Conservation (phyloP, 2,329 filamentous ascomycete species). For the Microcyclospora tardicrescens region DNA sequence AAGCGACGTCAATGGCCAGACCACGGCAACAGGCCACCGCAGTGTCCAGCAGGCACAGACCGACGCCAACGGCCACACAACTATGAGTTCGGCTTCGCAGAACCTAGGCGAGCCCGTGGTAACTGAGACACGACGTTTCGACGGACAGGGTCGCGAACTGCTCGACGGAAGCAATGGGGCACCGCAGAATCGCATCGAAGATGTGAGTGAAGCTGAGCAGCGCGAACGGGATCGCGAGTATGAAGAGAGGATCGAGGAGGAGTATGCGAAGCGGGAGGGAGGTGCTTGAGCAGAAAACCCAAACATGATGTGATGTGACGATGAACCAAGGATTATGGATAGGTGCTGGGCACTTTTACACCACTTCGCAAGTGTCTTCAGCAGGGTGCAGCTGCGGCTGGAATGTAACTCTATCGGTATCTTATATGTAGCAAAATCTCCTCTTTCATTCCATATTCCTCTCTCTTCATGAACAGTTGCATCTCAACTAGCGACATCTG, state of each 20-base stretch:
- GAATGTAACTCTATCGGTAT: too few relatives aligned
- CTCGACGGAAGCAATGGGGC: conserved; percentile 5
- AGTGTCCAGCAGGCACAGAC: conserved; percentile 12
- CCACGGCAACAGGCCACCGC: conserved; percentile 14
- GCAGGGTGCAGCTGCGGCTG: neutral
- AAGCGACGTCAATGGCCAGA: conserved; percentile 11
- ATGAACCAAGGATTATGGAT: neutral
- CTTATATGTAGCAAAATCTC: neutral
- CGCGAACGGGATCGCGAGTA: conserved; percentile 13
- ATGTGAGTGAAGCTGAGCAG: conserved; percentile 14
- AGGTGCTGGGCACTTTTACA: neutral
- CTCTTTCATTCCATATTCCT: neutral
- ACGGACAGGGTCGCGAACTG: conserved; percentile 18
- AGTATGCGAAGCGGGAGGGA: conserved; percentile 23
- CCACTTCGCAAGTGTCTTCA: neutral
- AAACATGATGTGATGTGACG: neutral
- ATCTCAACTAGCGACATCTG: conserved; percentile 17
- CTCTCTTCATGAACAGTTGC: neutral
- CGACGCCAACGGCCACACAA: conserved; percentile 16
- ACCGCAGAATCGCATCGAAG: conserved; percentile 13
- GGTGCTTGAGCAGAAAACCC: conserved; percentile 13
- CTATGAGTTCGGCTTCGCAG: conserved; percentile 16
- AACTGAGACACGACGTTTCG: conserved; percentile 18
- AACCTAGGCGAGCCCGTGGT: conserved; percentile 18
- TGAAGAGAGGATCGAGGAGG: conserved; percentile 19